A percentile compares a stretch with the other conserved stretches of the same genome.
These are phyloP conservation scores for Candida yuanshanica DNA, from an alignment of 805 yeast species.

Conservation along the genomic window DNA sequence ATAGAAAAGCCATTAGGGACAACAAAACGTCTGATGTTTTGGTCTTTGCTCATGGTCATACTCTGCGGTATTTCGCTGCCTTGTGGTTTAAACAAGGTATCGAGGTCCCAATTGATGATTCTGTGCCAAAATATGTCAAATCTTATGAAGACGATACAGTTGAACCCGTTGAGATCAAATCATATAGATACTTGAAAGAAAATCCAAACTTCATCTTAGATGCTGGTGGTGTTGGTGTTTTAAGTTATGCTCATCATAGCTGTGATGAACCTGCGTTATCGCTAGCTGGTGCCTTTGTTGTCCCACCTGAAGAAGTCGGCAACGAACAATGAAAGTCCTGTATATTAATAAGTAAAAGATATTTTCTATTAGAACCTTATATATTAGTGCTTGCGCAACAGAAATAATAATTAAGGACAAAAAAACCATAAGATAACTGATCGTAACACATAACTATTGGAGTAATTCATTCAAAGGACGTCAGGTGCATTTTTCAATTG, in stretches of 20 bases:
- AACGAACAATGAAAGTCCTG: slow-evolving; percentile 7
- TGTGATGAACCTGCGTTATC: slow-evolving; percentile 82
- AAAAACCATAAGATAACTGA: too few relatives aligned
- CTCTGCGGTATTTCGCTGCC: slow-evolving; percentile 82
- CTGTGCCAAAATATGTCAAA: slow-evolving; percentile 14
- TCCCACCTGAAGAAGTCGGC: slow-evolving; percentile 57
- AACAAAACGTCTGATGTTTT: slow-evolving; percentile 63
- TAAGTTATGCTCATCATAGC: slow-evolving; percentile 82
- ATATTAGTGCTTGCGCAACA: too few relatives aligned
- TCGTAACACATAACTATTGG: too few relatives aligned
- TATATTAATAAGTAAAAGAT: neutral
- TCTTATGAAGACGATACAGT: slow-evolving; percentile 24
- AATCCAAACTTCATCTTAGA: slow-evolving; percentile 84
- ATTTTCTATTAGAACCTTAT: neutral
- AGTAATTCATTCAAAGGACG: neutral
- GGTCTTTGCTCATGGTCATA: slow-evolving; percentile 91
- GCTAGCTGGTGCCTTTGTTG: slow-evolving; percentile 76
- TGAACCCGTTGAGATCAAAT: slow-evolving; percentile 27
- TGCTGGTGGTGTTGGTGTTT: slow-evolving; percentile 93
- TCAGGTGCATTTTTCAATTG: slow-evolving; percentile 32
- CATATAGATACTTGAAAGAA: slow-evolving; percentile 30
- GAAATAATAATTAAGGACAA: too few relatives aligned
- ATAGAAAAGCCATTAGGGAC: slow-evolving; percentile 44
- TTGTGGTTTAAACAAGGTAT: slow-evolving; percentile 61
- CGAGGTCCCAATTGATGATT: slow-evolving; percentile 12